Percentiles rank a stretch among this genome's conserved stretches.
phyloP scores from a whole-genome alignment of 345 rosid genomes.

The Pistacia atlantica region DNA sequence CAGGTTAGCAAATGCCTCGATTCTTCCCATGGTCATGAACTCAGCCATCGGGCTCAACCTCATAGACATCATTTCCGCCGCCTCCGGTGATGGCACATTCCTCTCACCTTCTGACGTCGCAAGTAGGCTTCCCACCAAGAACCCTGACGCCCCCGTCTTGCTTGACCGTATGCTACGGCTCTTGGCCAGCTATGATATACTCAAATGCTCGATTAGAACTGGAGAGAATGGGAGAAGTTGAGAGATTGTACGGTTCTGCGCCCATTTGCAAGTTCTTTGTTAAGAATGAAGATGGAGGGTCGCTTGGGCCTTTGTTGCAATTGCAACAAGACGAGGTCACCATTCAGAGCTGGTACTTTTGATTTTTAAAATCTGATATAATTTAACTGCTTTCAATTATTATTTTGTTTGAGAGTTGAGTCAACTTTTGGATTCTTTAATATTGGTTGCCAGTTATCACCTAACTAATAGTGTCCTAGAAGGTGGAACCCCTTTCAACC shows the following conservation, averaged over 20 bases:
- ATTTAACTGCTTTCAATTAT: too few relatives aligned
- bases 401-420: too few relatives aligned
- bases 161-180: constrained; percentile 32
- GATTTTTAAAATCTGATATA: too few relatives aligned
- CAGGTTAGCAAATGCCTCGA: background rate
- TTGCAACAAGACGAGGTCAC: constrained; percentile 42
- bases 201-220: constrained; percentile 18
- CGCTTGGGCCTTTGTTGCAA: constrained; percentile 40
- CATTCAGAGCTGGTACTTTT: constrained; percentile 42
- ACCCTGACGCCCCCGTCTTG: constrained; percentile 41
- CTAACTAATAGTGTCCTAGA: constrained; percentile 37
- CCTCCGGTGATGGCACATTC: constrained; percentile 18
- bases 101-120: constrained; percentile 49
- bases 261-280: constrained; percentile 48
- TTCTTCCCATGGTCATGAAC: constrained; percentile 39
- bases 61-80: constrained; percentile 39
- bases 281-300: constrained; percentile 36
- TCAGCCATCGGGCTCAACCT: constrained; percentile 45
- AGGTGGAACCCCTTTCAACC: constrained; percentile 41
- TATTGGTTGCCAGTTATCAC: constrained; percentile 25
- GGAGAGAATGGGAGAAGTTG: constrained; percentile 18
- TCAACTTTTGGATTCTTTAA: too few relatives aligned
- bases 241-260: constrained; percentile 37
- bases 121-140: constrained; percentile 35
- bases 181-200: too few relatives aligned